Base-by-base conservation (phyloP, 768 basidiomycete genomes). In the Neoboletus magnificus region DNA sequence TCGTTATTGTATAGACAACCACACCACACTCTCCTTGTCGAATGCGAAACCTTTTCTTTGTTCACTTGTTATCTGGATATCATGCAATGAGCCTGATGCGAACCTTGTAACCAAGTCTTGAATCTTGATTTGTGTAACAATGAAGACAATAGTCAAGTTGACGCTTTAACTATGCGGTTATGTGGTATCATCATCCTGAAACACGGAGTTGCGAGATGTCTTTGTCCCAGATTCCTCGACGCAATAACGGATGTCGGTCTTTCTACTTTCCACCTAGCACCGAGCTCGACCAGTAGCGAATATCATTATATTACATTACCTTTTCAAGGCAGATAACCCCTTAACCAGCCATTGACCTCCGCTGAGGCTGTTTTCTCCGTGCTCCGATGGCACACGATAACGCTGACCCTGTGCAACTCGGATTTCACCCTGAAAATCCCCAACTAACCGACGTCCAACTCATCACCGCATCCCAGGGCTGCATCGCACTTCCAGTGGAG, bases 401-500 rank as follows among this genome's bases (percentile, higher is more conserved):
- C 18, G n/a, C 29, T 20, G 45, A 48, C 25, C 16, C 27, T 18
- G 25, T 37, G 11, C 33, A 42, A 4, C 30, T 35, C 16, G n/a
- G 16, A 29, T 9, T 5, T 35, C 33, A 16, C 11, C 29, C 12
- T 8, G 36, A 42, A 6, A 22, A 40, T 20, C 32, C 39, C n/a
- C 53, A 32, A 0, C 20, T 25, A 35, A 47, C 20, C 3, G 16
- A 37, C 1, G 12, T 22, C 37, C 32, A 36, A n/a, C n/a, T 25
- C n/a, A 45, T 6, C 30, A 13, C n/a, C 23, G 13, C 41, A 44
- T 10, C 33, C 1, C 13, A 40, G 6, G 36, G 18, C 20, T 50
- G 12, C 25, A 32, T 39, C 15, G 25, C 47, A 16, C 58, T 66
- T 27, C 64, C 64, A 20, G 36, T 48, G 37, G 64, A 65, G 50